These are phyloP conservation scores for Fusarium anguioides DNA, from an alignment of 2,329 filamentous ascomycete genomes.

Conservation along the genomic window DNA sequence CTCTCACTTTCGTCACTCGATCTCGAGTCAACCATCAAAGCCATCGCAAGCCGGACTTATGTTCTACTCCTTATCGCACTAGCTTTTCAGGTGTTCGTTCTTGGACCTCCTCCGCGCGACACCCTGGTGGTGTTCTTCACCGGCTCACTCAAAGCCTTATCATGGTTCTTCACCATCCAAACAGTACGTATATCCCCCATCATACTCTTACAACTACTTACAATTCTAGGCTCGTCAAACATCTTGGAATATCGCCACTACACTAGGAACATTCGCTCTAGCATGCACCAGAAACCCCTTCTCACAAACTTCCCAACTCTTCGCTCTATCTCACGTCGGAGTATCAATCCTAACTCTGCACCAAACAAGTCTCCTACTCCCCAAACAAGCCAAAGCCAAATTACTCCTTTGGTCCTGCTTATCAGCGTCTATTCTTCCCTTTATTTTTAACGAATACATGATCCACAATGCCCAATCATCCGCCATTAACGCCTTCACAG, in stretches of 20 bases:
- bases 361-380: constrained; percentile 48
- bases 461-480: constrained; percentile 37
- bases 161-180: constrained; percentile 52
- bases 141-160: constrained; percentile 47
- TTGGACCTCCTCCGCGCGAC: constrained; percentile 41
- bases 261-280: constrained; percentile 49
- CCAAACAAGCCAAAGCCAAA: constrained; percentile 46
- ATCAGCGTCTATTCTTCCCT: constrained; percentile 48
- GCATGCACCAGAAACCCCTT: constrained; percentile 46
- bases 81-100: constrained; percentile 26
- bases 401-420: constrained; percentile 47
- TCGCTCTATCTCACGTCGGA: constrained; percentile 43
- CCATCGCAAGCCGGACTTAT: constrained; percentile 41
- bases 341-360: constrained; percentile 48
- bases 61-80: constrained; percentile 33
- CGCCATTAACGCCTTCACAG: not conserved
- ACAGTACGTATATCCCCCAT: constrained; percentile 39
- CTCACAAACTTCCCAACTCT: constrained; percentile 41
- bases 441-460: constrained; percentile 43
- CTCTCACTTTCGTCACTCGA: constrained; percentile 14
- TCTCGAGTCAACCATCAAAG: constrained; percentile 41
- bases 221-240: constrained; percentile 44
- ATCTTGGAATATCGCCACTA: constrained; percentile 48
- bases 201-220: fast-evolving
- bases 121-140: constrained; percentile 33